Evolutionary conservation across 2,329 filamentous ascomycete genomes (phyloP), one percentile per base, ranked within the genome.

Genomic region (Blastomyces silverae): DNA sequence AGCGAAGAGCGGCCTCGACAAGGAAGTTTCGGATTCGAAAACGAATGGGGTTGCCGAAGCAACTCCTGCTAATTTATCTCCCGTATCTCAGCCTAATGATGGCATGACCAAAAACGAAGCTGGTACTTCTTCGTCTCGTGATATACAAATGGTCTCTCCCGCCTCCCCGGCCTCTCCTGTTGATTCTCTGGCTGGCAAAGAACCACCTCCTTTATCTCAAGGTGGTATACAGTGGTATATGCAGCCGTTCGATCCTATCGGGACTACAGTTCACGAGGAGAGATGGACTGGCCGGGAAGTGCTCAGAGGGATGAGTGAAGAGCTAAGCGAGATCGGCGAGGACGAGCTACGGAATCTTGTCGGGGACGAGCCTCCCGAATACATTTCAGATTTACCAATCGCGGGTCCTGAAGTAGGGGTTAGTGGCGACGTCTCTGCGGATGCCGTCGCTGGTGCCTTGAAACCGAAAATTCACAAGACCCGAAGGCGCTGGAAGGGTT

Each of bases 141-240:
- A 81, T 80, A 71, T 81, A 78, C 67, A 81, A 57, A 66, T 64
- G 13, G 62, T 66, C 34, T 59, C 68, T 22, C 75, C 71, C 65
- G 82, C 76, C 50, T 78, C 74, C 61, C 77, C 76, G 67, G 74
- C 77, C 66, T 50, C 42, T 78, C 74, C 65, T 73, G 74, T 62
- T 73, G 78, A 64, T 20, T 25, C 52, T 17, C 39, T 25, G 50
- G 67, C 61, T 17, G 76, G 74, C n/a, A 75, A 79, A 50, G 74
- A 79, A 62, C 78, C 78, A 63, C 71, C 75, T 46, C 79, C 83
- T 15, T 79, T 91, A 56, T 84, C 84, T 2, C 83, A 88, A 60
- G 93, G 93, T 65, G 93, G 93, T 44, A 81, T 96, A 15, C 86
- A 91, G 8, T 97, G 92, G 91, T 96, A 96, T 75, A 84, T 96